phyloP scores from a whole-genome alignment of 148 eudicot genomes.

The Mesembryanthemum crystallinum region DNA sequence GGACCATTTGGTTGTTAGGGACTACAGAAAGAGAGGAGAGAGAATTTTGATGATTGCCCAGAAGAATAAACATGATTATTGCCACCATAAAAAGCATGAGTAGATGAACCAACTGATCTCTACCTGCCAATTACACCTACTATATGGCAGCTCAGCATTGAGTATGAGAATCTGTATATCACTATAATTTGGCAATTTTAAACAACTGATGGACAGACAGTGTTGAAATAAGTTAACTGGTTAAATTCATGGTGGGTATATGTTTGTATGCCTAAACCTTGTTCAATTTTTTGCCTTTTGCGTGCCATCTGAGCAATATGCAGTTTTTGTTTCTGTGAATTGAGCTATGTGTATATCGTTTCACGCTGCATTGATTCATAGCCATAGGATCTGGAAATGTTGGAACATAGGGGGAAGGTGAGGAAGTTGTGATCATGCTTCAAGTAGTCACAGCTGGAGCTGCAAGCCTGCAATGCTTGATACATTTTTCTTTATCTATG shows the following conservation, averaged over 20 bases:
- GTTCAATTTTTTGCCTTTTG: not conserved
- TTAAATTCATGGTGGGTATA: not conserved
- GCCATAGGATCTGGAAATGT: not conserved
- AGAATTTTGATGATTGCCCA: not conserved
- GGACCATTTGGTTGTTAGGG: not conserved
- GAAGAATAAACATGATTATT: not conserved
- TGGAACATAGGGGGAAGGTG: not conserved
- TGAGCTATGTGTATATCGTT: not conserved
- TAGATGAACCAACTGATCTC: not conserved
- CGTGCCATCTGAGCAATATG: not conserved
- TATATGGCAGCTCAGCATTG: not conserved
- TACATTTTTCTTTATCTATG: not conserved
- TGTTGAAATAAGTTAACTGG: not conserved
- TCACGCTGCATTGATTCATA: not conserved
- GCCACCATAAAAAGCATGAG: not conserved
- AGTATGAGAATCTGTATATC: not conserved
- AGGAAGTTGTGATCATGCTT: not conserved
- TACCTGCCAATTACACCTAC: not conserved
- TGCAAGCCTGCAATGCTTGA: not conserved
- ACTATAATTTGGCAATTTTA: not conserved
- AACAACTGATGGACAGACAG: not conserved
- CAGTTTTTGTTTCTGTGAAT: not conserved
- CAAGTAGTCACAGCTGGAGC: not conserved
- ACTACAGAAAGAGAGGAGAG: not conserved
- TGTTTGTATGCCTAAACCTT: not conserved